phyloP scores from a whole-genome alignment of 2,329 filamentous ascomycete genomes.

The Trichoderma polysporum region DNA sequence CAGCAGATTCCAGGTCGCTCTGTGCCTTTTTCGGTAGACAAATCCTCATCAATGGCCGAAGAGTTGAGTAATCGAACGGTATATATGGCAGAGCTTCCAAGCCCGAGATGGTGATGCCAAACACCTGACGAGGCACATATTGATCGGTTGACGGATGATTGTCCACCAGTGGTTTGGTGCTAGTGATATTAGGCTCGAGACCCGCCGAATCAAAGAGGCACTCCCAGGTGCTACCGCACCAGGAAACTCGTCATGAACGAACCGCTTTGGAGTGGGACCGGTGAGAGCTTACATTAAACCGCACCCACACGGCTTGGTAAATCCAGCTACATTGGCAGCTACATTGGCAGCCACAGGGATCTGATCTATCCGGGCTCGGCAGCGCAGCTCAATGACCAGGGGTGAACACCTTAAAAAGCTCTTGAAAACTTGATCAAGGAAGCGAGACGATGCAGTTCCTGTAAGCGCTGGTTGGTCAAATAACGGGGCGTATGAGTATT shows the following conservation, averaged over 20 bases:
- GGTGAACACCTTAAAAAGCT: not conserved
- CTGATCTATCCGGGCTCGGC: constrained; percentile 10
- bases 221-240: constrained; percentile 21
- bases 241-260: constrained; percentile 6
- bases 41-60: not conserved
- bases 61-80: not conserved
- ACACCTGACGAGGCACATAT: constrained; percentile 1
- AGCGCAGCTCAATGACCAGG: constrained; percentile 22
- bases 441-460: not conserved
- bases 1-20: not conserved
- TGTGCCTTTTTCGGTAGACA: not conserved
- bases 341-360: not conserved
- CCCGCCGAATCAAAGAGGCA: not conserved
- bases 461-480: not conserved
- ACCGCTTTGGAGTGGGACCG: constrained; percentile 26
- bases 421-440: not conserved
- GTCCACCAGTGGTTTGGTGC: not conserved
- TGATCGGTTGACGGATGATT: not conserved
- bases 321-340: not conserved
- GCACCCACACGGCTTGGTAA: not conserved
- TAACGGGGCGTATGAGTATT: not conserved
- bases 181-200: not conserved
- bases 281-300: constrained; percentile 26
- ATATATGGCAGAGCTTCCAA: not conserved
- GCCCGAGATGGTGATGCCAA: not conserved